Evolutionary conservation across 768 basidiomycete genomes (phyloP), one percentile per base, ranked within the genome.

Genomic region (Termitomyces titanicus): DNA sequence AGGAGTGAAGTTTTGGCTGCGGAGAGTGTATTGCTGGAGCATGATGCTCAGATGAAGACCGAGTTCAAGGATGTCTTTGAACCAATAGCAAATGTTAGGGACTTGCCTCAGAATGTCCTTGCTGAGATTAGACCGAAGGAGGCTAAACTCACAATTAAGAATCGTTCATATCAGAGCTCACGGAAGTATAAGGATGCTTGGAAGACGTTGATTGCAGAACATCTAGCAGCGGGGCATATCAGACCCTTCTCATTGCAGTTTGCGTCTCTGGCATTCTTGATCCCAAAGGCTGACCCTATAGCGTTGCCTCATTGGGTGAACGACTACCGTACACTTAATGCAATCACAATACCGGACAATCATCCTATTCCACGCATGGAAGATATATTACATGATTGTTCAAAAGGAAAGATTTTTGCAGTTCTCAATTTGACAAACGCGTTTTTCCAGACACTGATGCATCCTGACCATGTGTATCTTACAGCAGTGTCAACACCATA

Each of bases 351-450:
- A 0, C 52, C 62, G 0, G 71, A 74, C 53, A 63, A 50, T 13
- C 64, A 63, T 48, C 71, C 71, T 0, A 51, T 75, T 17, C 72
- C 68, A 0, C 40, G 58, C 0, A 51, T 74, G 17, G 65, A 68
- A 35, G 62, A 72, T n/a, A 74, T 75, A 7, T 54, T 74, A 0
- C 52, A 61, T 0, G 69, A 75, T 51, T 74, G 70, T 47, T 66
- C 58, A 0, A 68, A 68, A 27, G 74, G 72, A 0, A 67, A 65
- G 3, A 55, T 74, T 0, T 78, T 68, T 54, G 63, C 51, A 0
- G 72, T 67, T 5, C 63, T 75, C 0, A 66, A 75, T 49, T 72
- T 75, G 69, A 75, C 72, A 10, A 70, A 74, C 13, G 62, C 69
- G 0, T 76, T 74, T 35, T 74, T 71, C 27, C 74, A 77, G 48